phyloP scores from a whole-genome alignment of 306 rosid species.

The Casuarina cunninghamiana region DNA sequence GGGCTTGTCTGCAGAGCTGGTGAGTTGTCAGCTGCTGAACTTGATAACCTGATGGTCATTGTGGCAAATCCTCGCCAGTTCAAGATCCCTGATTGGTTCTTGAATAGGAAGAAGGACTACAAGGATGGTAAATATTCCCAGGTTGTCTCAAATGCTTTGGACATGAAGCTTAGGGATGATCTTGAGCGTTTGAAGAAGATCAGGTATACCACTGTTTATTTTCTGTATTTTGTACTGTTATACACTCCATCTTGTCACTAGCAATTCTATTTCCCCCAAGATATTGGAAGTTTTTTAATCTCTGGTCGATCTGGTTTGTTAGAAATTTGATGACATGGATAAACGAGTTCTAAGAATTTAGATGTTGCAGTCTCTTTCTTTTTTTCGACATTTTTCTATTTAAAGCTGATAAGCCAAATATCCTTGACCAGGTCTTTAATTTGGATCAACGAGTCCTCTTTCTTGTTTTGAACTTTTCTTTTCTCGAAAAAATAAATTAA shows the following conservation, averaged over 20 bases:
- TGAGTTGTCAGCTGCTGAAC: conserved; percentile 57
- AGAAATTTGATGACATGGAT: no score
- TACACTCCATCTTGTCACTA: not conserved
- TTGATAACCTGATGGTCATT: conserved; percentile 59
- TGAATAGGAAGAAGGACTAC: conserved; percentile 78
- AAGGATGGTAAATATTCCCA: conserved; percentile 76
- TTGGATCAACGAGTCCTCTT: no score
- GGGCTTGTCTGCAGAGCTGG: conserved; percentile 56
- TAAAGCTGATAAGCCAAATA: not conserved
- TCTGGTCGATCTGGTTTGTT: no score
- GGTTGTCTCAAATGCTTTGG: conserved; percentile 72
- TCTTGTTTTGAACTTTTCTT: no score
- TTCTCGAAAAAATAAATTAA: no score
- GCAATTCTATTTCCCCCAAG: no score
- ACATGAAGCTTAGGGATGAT: conserved; percentile 87
- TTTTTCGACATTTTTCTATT: no score
- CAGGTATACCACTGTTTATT: conserved; percentile 40
- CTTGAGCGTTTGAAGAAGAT: conserved; percentile 91
- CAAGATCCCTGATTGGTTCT: conserved; percentile 80
- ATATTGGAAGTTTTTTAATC: no score
- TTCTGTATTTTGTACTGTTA: not conserved
- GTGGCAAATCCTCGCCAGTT: conserved; percentile 69
- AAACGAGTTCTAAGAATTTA: no score
- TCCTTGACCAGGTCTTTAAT: no score
- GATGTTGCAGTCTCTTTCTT: no score